Evolutionary conservation across 768 basidiomycete genomes (phyloP).

Genomic region (Hygrocybe coccinea): DNA sequence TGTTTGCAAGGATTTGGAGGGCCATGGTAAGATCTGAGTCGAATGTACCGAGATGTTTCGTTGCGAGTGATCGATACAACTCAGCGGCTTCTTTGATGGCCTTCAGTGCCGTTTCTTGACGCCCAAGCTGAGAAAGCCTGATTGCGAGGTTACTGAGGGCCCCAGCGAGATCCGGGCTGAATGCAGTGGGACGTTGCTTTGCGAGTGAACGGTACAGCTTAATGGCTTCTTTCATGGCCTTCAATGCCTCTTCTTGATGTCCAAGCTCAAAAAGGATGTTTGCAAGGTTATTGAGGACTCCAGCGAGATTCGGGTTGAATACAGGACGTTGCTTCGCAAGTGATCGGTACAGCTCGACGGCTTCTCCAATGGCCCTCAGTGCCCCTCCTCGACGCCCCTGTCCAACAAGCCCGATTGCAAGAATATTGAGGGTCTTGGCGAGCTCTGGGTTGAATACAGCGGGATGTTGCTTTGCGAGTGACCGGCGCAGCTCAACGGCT

Average conservation of each 20-base stretch:
- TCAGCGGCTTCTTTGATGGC: neutral
- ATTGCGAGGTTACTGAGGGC: neutral
- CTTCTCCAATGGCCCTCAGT: neutral
- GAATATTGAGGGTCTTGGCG: neutral
- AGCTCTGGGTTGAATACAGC: neutral
- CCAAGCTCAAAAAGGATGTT: neutral
- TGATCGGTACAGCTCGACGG: neutral
- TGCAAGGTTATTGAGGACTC: neutral
- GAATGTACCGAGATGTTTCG: neutral
- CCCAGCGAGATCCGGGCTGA: neutral
- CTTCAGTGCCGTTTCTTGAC: neutral
- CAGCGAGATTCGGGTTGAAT: neutral
- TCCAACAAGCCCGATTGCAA: neutral
- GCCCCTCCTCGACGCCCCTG: neutral
- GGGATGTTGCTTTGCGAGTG: neutral
- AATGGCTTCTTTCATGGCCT: neutral
- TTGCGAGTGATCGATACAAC: neutral
- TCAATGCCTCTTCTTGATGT: conserved; percentile 8
- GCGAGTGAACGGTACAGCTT: neutral
- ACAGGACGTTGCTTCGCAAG: neutral
- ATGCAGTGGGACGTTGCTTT: neutral
- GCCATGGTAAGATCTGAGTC: neutral
- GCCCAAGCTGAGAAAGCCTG: neutral
- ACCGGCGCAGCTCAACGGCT: conserved; percentile 1
- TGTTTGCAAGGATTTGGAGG: neutral